Percentiles rank a stretch among this genome's conserved stretches.
Evolutionary conservation across 1,284 basidiomycete species (phyloP).

Genomic region (Ceratobasidium sp.): DNA sequence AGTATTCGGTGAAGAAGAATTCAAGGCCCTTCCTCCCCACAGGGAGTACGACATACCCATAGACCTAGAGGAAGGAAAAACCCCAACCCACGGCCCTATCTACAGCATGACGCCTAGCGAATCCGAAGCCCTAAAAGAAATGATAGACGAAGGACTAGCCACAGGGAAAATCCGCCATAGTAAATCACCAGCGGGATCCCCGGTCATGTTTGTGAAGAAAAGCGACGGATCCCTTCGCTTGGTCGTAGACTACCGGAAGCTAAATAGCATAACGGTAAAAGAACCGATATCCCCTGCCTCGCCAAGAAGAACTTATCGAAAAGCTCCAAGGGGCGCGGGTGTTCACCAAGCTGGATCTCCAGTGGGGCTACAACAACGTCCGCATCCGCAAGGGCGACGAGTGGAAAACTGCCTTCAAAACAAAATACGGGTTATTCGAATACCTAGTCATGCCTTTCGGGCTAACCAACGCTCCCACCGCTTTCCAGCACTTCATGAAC

Average conservation of each 20-base stretch:
- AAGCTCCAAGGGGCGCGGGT: conserved; percentile 48
- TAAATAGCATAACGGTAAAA: conserved; percentile 54
- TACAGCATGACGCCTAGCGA: conserved; percentile 25
- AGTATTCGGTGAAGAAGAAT: conserved; percentile 9
- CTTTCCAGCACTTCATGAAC: conserved; percentile 53
- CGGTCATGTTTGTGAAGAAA: conserved; percentile 47
- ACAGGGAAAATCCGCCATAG: conserved; percentile 18
- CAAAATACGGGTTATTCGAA: conserved; percentile 56
- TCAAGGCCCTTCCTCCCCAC: background rate
- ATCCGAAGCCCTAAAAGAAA: conserved; percentile 3
- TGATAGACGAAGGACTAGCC: conserved; percentile 18
- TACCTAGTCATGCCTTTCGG: conserved; percentile 56
- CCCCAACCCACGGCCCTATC: background rate
- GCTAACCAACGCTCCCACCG: conserved; percentile 52
- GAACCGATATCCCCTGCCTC: conserved; percentile 50
- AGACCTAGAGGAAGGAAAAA: too few species aligned
- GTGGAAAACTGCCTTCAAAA: conserved; percentile 57
- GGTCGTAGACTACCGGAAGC: conserved; percentile 59
- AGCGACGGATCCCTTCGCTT: conserved; percentile 59
- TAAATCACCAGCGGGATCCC: background rate
- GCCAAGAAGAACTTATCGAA: conserved; percentile 51
- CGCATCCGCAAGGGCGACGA: conserved; percentile 52
- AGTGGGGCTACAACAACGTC: conserved; percentile 53
- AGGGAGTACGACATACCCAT: too few species aligned
- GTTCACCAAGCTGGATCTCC: conserved; percentile 54